Evolutionary conservation across 495 filamentous ascomycete genomes (phyloP), one percentile per base, ranked within the genome.

Genomic region (Jackrogersella minutella): DNA sequence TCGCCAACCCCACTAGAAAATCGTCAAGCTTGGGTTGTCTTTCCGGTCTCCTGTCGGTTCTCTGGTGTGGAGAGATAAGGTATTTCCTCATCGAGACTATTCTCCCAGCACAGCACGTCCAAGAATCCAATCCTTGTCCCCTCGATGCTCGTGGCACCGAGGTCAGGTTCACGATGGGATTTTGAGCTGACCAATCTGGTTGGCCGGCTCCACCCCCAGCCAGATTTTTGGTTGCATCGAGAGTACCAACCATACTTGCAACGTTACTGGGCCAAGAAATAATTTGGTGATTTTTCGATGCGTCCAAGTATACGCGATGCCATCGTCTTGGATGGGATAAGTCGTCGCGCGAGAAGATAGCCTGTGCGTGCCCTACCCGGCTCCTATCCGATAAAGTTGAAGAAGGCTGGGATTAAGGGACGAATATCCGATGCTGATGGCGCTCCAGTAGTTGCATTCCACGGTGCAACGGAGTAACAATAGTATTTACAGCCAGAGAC

Each of bases 241-340:
- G 50, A 52, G 41, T 22, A 62, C 50, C 33, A 28, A 57, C 37
- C 34, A 62, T 59, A 51, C 53, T 66, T 70, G 67, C 67, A 70
- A 70, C 67, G 67, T 70, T 70, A 70, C 67, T 51, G 62, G 53
- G 46, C 51, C 33, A 58, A 24, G 57, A 53, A 24, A 52, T 49
- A 31, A 50, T 58, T 54, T 55, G 52, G 19, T 56, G 24, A 46
- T 22, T 58, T 16, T 62, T 37, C 44, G 61, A 53, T 39, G 55
- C 31, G 36, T 16, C 37, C 22, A 26, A 51, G 31, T 61, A 52
- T 56, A 34, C 28, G 19, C 14, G 14, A 51, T 24, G 54, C 16
- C 21, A 36, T 44, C 21, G 14, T 16, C 30, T 26, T 39, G 36
- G 21, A 47, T 17, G 49, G 55, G 17, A 43, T 39, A n/a, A 40